A percentile compares a stretch with the other conserved stretches of the same genome.
These are phyloP conservation scores for Lipomyces kockii DNA, from an alignment of 805 yeast genomes.

Conservation along the genomic window DNA sequence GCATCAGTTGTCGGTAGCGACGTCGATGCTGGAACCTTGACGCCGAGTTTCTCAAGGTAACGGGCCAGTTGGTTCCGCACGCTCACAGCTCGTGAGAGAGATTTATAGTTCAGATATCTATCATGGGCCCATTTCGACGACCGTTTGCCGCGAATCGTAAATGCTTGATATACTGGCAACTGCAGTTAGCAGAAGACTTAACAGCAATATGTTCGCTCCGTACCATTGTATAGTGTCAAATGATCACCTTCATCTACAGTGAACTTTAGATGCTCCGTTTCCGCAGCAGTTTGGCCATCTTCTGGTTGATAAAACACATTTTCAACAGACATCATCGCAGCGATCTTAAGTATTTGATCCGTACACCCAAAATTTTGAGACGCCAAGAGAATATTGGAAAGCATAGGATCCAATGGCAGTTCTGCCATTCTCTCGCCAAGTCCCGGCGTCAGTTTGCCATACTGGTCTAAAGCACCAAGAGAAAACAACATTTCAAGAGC, in stretches of 20 bases:
- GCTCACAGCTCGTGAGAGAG: constrained; percentile 67
- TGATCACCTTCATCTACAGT: constrained; percentile 79
- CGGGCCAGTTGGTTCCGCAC: constrained; percentile 61
- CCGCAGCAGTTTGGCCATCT: constrained; percentile 64
- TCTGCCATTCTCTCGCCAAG: constrained; percentile 67
- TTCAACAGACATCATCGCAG: constrained; percentile 80
- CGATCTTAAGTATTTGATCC: constrained; percentile 68
- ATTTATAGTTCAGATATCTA: constrained; percentile 65
- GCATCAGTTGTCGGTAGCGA: constrained; percentile 6
- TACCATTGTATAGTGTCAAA: constrained; percentile 71
- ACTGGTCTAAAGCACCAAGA: constrained; percentile 72
- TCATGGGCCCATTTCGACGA: constrained; percentile 66
- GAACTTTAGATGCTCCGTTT: constrained; percentile 69
- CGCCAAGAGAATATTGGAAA: constrained; percentile 61
- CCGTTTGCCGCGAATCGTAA: constrained; percentile 38
- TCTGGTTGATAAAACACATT: constrained; percentile 68
- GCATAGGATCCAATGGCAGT: constrained; percentile 74
- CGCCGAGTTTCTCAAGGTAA: constrained; percentile 22
- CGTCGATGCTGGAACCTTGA: background rate
- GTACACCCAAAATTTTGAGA: constrained; percentile 66
- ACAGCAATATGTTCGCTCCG: constrained; percentile 52
- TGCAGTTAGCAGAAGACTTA: constrained; percentile 7
- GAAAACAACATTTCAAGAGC: constrained; percentile 80
- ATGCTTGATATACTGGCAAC: constrained; percentile 29
- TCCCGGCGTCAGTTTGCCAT: constrained; percentile 61